phyloP scores from a whole-genome alignment of 2,329 filamentous ascomycete species.

The Trichoderma atrobrunneum region DNA sequence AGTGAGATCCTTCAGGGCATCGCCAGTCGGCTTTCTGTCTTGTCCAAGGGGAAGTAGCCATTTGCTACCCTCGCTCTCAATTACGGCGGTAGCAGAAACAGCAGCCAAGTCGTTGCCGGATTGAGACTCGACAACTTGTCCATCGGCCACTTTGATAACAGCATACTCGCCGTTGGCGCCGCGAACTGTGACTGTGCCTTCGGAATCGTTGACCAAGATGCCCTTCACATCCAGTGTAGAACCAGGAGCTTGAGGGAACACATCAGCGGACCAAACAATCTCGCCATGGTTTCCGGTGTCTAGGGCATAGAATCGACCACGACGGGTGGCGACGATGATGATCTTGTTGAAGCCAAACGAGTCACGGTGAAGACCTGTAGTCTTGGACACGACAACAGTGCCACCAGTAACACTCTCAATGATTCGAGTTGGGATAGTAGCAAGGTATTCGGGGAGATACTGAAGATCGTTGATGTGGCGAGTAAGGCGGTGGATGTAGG shows the following conservation, averaged over 20 bases:
- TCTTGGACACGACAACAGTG: constrained; percentile 42
- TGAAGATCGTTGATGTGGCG: constrained; percentile 78
- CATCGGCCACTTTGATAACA: constrained; percentile 52
- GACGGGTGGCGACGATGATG: constrained; percentile 73
- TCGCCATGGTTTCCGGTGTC: constrained; percentile 72
- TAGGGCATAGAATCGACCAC: constrained; percentile 76
- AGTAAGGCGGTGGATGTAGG: constrained; percentile 84
- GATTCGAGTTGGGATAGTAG: constrained; percentile 65
- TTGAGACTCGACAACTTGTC: constrained; percentile 47
- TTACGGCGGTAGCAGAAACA: constrained; percentile 45
- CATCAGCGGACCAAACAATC: constrained; percentile 71
- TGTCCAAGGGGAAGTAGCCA: constrained; percentile 54
- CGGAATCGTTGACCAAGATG: constrained; percentile 59
- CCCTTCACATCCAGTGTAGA: constrained; percentile 62
- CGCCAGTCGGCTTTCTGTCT: constrained; percentile 46
- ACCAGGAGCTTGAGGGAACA: constrained; percentile 54
- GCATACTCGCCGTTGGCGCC: constrained; percentile 61
- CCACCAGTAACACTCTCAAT: constrained; percentile 62
- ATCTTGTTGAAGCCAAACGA: constrained; percentile 88
- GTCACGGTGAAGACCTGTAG: constrained; percentile 57
- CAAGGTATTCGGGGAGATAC: constrained; percentile 70
- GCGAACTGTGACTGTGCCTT: constrained; percentile 56
- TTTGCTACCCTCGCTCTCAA: constrained; percentile 51
- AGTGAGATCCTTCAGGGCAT: constrained; percentile 44
- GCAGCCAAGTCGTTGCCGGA: constrained; percentile 12